phyloP scores from a whole-genome alignment of 2,329 filamentous ascomycete species.

The Paecilomyces niveus region DNA sequence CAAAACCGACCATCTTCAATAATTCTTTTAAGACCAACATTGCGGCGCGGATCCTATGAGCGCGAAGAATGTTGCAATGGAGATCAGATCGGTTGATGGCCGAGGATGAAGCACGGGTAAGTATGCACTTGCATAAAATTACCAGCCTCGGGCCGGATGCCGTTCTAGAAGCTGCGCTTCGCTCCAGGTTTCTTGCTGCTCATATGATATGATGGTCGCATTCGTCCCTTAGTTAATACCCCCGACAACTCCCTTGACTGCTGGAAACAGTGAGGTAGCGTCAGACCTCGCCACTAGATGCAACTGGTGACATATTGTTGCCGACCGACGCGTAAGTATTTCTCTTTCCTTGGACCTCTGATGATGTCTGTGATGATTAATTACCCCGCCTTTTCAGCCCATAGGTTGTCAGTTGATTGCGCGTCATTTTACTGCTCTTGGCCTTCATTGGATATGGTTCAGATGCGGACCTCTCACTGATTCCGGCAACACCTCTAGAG shows the following conservation, averaged over 20 bases:
- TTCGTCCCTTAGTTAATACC: not conserved
- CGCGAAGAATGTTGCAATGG: not conserved
- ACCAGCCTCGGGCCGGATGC: not conserved
- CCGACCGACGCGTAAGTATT: not conserved
- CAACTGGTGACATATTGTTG: not conserved
- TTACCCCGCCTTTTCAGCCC: not conserved
- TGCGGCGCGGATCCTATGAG: not conserved
- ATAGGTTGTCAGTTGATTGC: not conserved
- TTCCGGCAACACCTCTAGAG: not conserved
- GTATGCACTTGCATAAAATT: not conserved
- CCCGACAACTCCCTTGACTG: not conserved
- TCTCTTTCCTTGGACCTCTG: not conserved
- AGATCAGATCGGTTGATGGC: not conserved
- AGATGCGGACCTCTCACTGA: not conserved
- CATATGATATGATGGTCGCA: not conserved
- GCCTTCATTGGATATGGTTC: not conserved
- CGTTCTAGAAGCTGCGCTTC: not conserved
- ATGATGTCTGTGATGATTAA: not conserved
- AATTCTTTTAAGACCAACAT: not conserved
- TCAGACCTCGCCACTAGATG: not conserved
- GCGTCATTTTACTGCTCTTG: not conserved
- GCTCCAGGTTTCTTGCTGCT: not conserved
- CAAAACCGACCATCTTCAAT: not conserved
- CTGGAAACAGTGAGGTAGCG: not conserved
- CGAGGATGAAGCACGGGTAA: not conserved